These are phyloP conservation scores for Solanum medicagineum DNA, from an alignment of 257 asterid species.

Conservation along the genomic window DNA sequence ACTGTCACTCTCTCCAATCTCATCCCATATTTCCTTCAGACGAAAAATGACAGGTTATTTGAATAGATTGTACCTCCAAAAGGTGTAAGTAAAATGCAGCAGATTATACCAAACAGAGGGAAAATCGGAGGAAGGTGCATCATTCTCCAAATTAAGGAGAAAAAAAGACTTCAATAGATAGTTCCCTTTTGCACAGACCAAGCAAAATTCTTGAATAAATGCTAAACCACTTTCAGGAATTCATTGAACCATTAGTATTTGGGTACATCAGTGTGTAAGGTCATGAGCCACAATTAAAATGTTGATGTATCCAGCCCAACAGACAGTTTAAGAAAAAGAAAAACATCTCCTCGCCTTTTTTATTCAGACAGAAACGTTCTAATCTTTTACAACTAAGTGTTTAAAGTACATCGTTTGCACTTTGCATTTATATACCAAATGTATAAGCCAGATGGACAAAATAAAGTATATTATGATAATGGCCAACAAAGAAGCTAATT, in stretches of 20 bases:
- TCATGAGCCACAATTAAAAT: neutral
- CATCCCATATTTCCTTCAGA: conserved; percentile 64
- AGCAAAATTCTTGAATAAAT: neutral
- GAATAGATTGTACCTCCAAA: neutral
- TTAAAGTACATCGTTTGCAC: neutral
- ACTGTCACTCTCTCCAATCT: conserved; percentile 51
- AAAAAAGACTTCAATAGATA: neutral
- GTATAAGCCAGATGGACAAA: neutral
- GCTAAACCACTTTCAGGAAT: neutral
- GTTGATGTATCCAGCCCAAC: neutral
- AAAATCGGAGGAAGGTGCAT: neutral
- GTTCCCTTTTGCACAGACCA: neutral
- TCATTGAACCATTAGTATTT: neutral
- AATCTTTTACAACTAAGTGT: neutral
- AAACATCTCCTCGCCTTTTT: neutral
- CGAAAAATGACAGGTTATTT: neutral
- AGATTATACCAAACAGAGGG: neutral
- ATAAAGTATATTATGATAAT: neutral
- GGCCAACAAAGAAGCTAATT: neutral
- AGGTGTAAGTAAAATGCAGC: neutral
- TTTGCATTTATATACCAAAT: neutral
- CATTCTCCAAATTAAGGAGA: neutral
- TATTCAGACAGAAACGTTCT: neutral
- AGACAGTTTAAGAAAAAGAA: neutral
- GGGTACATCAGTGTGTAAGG: neutral